Base-by-base conservation (phyloP, 2,329 filamentous ascomycete species). In the Didymella glomerata region DNA sequence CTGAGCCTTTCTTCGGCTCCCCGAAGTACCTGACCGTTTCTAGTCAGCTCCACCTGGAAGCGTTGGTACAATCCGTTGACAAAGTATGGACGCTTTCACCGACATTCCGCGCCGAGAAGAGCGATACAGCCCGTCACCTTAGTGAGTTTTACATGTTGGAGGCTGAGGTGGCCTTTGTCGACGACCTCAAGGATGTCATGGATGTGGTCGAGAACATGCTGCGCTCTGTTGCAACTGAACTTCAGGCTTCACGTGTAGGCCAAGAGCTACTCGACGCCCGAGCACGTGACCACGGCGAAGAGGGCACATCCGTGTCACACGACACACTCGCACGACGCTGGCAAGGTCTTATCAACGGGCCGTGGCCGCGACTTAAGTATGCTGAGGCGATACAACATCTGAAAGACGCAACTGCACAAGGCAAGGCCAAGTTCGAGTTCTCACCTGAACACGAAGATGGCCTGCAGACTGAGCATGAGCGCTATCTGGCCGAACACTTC, bases 91-190 rank as follows among this genome's bases (percentile, higher is more conserved):
- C 93, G 1, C 80, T 99, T 11, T 95, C 93, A 4, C 95, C 95
- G 2, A 96, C 93, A 0, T 99, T 99, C 74, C 88, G 95, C 36
- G 95, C 95, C 4, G 95, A 76, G 41, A 76, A 76, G 62, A 97
- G 93, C 77, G 93, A 98, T 72, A 98, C 95, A 0, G 89, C 93
- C 6, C 88, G 95, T 27, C 95, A 99, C 78, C 82, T 99, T 61
- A 97, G 92, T 80, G 95, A 99, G 74, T 98, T 99, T 72, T 98
- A 98, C 79, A 98, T 99, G 95, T 85, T 99, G 2, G 95, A 99
- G 78, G 93, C 89, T 16, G 95, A 99, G 77, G 82, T 93, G 74
- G 89, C 88, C 70, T 97, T 97, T 75, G 85, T 89, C 41, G 83
- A 90, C 46, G 81, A 87, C 63, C 82, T 97, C 65, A 80, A 84